phyloP scores from a whole-genome alignment of 345 rosid species.

The Erodium maritimum region DNA sequence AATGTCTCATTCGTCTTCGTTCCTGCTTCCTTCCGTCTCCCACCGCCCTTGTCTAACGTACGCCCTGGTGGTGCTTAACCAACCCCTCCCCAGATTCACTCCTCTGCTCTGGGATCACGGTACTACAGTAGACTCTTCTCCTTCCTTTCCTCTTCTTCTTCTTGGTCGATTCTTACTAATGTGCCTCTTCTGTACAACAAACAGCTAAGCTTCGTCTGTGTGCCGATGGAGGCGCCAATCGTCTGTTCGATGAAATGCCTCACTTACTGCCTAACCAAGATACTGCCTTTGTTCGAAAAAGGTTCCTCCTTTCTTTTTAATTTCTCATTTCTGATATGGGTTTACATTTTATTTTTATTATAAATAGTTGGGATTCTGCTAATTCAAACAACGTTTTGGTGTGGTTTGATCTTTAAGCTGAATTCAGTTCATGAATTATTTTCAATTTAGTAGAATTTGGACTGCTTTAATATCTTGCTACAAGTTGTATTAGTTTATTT shows the following conservation, averaged over 20 bases:
- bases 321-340: background rate
- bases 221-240: constrained; percentile 99
- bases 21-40: constrained; percentile 48
- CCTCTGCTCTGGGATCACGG: constrained; percentile 86
- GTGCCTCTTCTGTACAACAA: constrained; percentile 18
- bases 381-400: background rate
- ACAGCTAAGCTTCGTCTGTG: constrained; percentile 75
- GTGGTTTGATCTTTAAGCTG: background rate
- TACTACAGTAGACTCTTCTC: too few relatives aligned
- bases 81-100: constrained; percentile 54
- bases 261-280: constrained; percentile 47
- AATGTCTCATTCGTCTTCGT: constrained; percentile 59
- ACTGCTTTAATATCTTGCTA: too few relatives aligned
- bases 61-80: constrained; percentile 72
- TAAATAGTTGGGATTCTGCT: background rate
- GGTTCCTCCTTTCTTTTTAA: constrained; percentile 22
- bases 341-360: background rate
- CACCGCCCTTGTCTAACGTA: constrained; percentile 21
- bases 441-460: background rate
- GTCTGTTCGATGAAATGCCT: constrained; percentile 81
- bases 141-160: background rate
- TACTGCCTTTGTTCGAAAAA: constrained; percentile 37
- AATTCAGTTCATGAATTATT: too few relatives aligned
- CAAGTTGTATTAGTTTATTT: too few relatives aligned
- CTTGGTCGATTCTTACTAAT: background rate